Percentiles rank a stretch among this genome's conserved stretches.
phyloP scores from a whole-genome alignment of 2,329 filamentous ascomycete genomes.

The Cladophialophora psammophila region DNA sequence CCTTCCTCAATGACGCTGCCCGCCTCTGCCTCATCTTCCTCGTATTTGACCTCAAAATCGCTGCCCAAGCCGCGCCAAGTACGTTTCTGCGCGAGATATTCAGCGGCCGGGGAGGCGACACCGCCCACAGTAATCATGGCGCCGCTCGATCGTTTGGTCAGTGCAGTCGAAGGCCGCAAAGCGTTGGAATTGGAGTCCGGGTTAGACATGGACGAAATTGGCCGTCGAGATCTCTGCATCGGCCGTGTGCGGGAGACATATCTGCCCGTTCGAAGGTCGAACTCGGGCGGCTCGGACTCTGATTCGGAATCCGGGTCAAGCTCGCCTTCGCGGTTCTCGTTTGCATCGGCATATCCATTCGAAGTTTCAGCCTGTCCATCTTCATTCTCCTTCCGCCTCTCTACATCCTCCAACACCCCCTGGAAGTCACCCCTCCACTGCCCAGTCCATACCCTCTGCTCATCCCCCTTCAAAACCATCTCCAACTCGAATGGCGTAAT shows the following conservation, averaged over 20 bases:
- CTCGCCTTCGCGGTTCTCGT: constrained; percentile 42
- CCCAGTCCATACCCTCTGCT: constrained; percentile 81
- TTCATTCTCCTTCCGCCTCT: constrained; percentile 17
- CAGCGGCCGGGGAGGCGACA: constrained; percentile 87
- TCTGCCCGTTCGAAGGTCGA: constrained; percentile 86
- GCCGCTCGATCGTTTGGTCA: constrained; percentile 68
- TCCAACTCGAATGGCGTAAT: constrained; percentile 95
- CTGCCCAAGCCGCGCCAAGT: constrained; percentile 93
- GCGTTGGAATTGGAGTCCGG: constrained; percentile 21
- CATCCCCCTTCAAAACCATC: constrained; percentile 76
- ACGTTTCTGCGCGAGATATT: constrained; percentile 79
- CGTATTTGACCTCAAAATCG: constrained; percentile 73
- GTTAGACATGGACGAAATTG: not conserved
- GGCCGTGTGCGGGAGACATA: constrained; percentile 74
- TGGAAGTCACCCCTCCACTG: constrained; percentile 91
- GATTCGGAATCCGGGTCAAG: constrained; percentile 63
- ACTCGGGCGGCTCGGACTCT: constrained; percentile 78
- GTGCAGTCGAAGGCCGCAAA: constrained; percentile 52
- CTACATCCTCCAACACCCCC: constrained; percentile 60
- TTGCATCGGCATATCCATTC: constrained; percentile 39
- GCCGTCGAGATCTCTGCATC: constrained; percentile 49
- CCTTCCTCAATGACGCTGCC: constrained; percentile 82
- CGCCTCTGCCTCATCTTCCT: constrained; percentile 57
- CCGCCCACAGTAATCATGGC: constrained; percentile 84
- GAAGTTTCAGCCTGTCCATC: not conserved